phyloP scores from a whole-genome alignment of 164 flowering plant species.

The Tetrastigma voinierianum region DNA sequence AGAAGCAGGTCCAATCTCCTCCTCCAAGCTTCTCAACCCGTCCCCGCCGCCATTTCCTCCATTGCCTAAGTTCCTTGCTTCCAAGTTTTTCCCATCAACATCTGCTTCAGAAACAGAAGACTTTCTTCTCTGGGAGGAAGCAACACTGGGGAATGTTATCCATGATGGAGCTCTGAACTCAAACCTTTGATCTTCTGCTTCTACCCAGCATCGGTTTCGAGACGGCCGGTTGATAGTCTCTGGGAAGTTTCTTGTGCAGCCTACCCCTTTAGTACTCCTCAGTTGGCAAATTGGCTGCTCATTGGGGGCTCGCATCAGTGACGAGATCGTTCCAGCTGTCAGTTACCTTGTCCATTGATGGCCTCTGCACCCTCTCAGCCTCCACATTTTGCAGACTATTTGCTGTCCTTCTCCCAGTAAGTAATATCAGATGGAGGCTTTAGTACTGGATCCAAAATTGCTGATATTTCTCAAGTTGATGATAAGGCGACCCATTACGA shows the following conservation, averaged over 20 bases:
- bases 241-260: constrained; percentile 89
- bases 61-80: constrained; percentile 34
- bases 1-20: constrained; percentile 95
- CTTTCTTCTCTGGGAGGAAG: constrained; percentile 92
- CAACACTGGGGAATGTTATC: constrained; percentile 94
- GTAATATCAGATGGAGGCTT: constrained; percentile 64
- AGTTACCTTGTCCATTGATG: constrained; percentile 97
- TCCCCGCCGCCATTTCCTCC: constrained; percentile 40
- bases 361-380: constrained; percentile 96
- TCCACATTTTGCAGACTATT: constrained; percentile 82
- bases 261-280: constrained; percentile 83
- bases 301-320: constrained; percentile 89
- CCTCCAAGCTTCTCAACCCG: constrained; percentile 74
- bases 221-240: constrained; percentile 65
- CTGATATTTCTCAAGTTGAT: constrained; percentile 67
- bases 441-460: constrained; percentile 71
- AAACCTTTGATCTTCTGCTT: constrained; percentile 68
- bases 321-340: constrained; percentile 83
- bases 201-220: constrained; percentile 59
- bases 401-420: too few relatives aligned
- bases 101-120: constrained; percentile 86
- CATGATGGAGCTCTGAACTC: constrained; percentile 95
- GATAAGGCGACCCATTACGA: constrained; percentile 97
- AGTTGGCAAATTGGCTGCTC: constrained; percentile 91
- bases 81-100: constrained; percentile 51